Base-by-base conservation (phyloP, 83 land plant species). In the Picea abies region DNA sequence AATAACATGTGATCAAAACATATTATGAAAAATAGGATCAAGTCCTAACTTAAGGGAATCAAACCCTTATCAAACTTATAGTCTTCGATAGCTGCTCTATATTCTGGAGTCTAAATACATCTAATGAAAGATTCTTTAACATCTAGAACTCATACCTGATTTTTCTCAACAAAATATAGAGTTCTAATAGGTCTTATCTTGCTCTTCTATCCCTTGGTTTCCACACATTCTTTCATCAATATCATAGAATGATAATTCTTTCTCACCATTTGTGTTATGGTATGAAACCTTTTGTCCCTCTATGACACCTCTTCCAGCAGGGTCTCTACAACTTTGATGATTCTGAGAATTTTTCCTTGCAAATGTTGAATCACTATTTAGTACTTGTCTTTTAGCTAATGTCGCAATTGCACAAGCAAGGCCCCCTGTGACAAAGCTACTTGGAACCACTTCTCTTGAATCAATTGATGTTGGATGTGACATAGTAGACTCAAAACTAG, bases 341-440 rank as follows among this genome's bases (percentile, higher is more conserved):
- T 52, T 26, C 12, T 56, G 15, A 17, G 37, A 26, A 65, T 22
- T 79, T 60, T 60, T 29, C 44, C 39, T n/a, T 82, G 5, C 44
- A 69, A 22, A 26, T 29, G 60, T 14, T 22, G 86, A 56, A 37
- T 89, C 92, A 25, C 81, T 87, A 63, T 82, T 81, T 32, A 83
- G 79, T 64, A 88, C 90, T 83, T 94, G 96, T 73, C 89, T 90
- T 82, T 96, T 96, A 20, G 96, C 94, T 64, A 96, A 84, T 15
- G 97, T 93, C 16, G 98, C 98, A 81, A 94, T 93, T 10, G 98
- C 98, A 82, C 93, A 91, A 20, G 95, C 96, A 41, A 94, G 90
- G 8, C 95, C 96, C 73, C 92, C 87, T 71, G 97, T 89, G 4
- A 93, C 89, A 35, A 92, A 86, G 71, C 81, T 65, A 26, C 80